Evolutionary conservation across 202 grass and related monocot genomes (phyloP).

Genomic region (Dendrocalamus latiflorus): DNA sequence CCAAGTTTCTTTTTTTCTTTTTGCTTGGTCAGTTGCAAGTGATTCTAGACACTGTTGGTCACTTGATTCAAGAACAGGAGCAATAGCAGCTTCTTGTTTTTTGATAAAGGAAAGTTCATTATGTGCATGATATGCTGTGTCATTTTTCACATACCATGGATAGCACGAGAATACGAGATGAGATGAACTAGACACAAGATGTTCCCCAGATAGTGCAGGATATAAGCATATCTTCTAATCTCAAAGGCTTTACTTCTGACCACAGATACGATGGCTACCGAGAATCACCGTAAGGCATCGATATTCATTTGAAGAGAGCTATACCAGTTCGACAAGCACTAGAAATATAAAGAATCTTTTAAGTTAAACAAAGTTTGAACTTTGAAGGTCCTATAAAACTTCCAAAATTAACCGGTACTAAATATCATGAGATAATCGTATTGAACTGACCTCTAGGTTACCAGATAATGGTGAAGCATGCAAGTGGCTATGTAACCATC

Average conservation of each 20-base stretch:
- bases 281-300: not conserved
- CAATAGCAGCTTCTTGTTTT: not conserved
- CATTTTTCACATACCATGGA: not conserved
- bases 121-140: not conserved
- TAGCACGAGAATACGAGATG: not conserved
- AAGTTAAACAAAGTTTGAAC: not conserved
- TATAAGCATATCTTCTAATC: no score
- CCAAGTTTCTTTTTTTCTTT: no score
- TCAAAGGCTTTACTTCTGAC: no score
- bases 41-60: not conserved
- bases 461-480: constrained; percentile 87
- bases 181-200: not conserved
- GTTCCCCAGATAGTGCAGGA: not conserved
- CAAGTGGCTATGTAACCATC: constrained; percentile 93
- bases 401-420: not conserved
- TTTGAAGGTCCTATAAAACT: not conserved
- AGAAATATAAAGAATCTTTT: not conserved
- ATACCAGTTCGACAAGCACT: not conserved
- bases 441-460: constrained; percentile 82
- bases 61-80: not conserved
- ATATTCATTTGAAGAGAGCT: not conserved
- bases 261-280: not conserved
- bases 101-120: not conserved
- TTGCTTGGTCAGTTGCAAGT: not conserved
- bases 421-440: not conserved